Evolutionary conservation across 2,329 filamentous ascomycete species (phyloP), one percentile per base, ranked within the genome.

Genomic region (Xylariales sp.): DNA sequence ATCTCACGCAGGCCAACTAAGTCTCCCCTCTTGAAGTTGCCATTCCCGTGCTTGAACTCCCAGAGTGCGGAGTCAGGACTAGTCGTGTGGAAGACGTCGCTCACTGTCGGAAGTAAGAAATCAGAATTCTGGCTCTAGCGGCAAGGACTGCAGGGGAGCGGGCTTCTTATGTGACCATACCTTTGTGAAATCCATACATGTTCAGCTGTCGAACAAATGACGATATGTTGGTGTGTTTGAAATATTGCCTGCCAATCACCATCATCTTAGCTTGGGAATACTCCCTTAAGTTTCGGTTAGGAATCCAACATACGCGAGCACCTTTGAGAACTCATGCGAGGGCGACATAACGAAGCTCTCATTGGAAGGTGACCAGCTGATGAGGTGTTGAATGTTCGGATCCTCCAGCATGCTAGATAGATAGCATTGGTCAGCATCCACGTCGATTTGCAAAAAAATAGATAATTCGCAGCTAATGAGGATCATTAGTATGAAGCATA

Each of bases 111-210:
- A 12, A 15, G n/a, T n/a, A n/a, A n/a, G n/a, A n/a, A n/a, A n/a
- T n/a, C n/a, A n/a, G n/a, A n/a, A n/a, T n/a, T n/a, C n/a, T n/a
- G n/a, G n/a, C n/a, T 23, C 18, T 30, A n/a, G n/a, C 12, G 14
- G 10, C 5, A 10, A 35, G 25, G 14, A 23, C 15, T 8, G 17
- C 28, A 14, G 31, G 24, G 15, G 19, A n/a, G 13, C 15, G n/a
- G 10, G n/a, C 15, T 13, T 11, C 21, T n/a, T 35, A 16, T 11
- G 4, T 20, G 11, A 14, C 15, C 59, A 32, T 51, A 94, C 90
- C 90, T 85, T 98, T 98, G 61, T 98, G 93, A 63, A 98, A 98
- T 6, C 93, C 93, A 53, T 98, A 98, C 93, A 98, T 98, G 60
- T 98, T 98, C 35, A 98, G 68, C 66, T 98, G 93, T 33, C 93